Conservation (phyloP, 1,139 yeast genomes). For the Candida sp. region DNA sequence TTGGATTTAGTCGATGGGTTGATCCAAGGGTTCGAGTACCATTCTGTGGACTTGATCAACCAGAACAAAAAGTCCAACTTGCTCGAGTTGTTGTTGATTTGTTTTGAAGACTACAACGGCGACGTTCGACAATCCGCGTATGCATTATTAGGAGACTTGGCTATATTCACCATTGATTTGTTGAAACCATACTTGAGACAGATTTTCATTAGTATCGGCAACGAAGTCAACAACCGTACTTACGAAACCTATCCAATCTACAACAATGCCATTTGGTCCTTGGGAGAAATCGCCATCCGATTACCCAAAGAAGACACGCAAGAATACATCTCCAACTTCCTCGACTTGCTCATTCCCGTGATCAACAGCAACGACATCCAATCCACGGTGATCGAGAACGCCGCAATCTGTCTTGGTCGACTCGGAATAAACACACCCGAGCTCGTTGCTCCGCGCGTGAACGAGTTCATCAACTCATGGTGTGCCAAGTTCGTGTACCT, state of each 20-base stretch:
- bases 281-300: conserved; percentile 84
- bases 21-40: conserved; percentile 82
- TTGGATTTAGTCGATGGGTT: conserved; percentile 91
- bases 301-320: conserved; percentile 52
- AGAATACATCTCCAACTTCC: conserved; percentile 65
- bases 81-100: conserved; percentile 66
- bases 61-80: conserved; percentile 43
- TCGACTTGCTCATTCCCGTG: conserved; percentile 67
- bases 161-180: conserved; percentile 63
- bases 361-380: conserved; percentile 61
- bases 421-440: conserved; percentile 68
- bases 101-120: conserved; percentile 75
- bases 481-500: conserved; percentile 65
- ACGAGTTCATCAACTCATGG: conserved; percentile 68
- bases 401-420: conserved; percentile 94
- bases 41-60: conserved; percentile 61
- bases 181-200: conserved; percentile 61
- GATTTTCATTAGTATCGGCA: conserved; percentile 66
- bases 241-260: conserved; percentile 63
- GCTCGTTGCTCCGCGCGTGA: conserved; percentile 56
- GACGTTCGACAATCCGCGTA: conserved; percentile 95
- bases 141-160: conserved; percentile 90
- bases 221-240: conserved; percentile 62
- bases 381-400: conserved; percentile 78
- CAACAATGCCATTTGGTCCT: conserved; percentile 93